Percentiles rank a stretch among this genome's conserved stretches.
These are phyloP conservation scores for Polygonum maritimum DNA, from an alignment of 148 eudicot species.

Conservation along the genomic window DNA sequence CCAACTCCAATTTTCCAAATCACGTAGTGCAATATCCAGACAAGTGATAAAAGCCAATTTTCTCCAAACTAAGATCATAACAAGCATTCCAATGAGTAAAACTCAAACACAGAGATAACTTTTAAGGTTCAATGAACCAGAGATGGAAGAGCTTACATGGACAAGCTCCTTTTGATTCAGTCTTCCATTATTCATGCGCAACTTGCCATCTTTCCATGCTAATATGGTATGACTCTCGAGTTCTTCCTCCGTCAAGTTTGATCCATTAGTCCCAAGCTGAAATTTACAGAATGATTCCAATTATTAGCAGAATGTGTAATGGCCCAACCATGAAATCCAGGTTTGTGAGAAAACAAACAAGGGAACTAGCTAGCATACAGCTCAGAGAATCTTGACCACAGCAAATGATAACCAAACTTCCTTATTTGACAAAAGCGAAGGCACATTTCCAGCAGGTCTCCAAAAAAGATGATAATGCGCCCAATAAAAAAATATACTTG, in stretches of 20 bases:
- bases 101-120: constrained; percentile 1
- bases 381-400: not conserved
- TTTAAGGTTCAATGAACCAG: not conserved
- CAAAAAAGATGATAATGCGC: not conserved
- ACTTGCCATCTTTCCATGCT: constrained; percentile 85
- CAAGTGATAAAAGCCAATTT: not conserved
- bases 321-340: not conserved
- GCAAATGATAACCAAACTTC: not conserved
- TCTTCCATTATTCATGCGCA: constrained; percentile 36
- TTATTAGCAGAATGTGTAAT: not conserved
- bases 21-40: not conserved
- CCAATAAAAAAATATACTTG: not conserved
- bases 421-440: not conserved
- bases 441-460: not conserved
- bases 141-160: constrained; percentile 41
- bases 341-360: not conserved
- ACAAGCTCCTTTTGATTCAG: constrained; percentile 38
- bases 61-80: not conserved
- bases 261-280: constrained; percentile 80
- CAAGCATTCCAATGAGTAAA: not conserved
- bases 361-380: not conserved
- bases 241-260: constrained; percentile 82
- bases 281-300: not conserved
- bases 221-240: constrained; percentile 79
- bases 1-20: not conserved